These are phyloP conservation scores for Vigna nakashimae DNA, from an alignment of 306 rosid genomes.

Conservation along the genomic window DNA sequence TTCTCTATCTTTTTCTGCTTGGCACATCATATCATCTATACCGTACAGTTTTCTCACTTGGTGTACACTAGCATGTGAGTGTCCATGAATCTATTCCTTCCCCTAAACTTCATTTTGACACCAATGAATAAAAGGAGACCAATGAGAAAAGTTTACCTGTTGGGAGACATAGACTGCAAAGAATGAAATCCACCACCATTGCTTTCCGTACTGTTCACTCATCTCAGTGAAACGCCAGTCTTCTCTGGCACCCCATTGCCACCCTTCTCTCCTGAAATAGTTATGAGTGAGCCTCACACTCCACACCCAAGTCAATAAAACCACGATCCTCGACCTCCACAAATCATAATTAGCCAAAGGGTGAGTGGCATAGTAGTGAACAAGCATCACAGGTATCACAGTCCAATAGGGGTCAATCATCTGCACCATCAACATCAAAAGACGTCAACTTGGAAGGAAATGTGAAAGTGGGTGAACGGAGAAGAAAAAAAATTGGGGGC, in stretches of 20 bases:
- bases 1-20: background rate
- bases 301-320: conserved; percentile 82
- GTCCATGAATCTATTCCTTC: background rate
- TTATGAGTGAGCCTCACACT: conserved; percentile 79
- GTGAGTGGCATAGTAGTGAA: conserved; percentile 75
- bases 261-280: conserved; percentile 83
- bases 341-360: conserved; percentile 66
- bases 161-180: conserved; percentile 82
- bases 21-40: background rate
- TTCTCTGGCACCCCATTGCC: conserved; percentile 95
- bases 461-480: background rate
- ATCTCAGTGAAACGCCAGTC: conserved; percentile 95
- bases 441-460: conserved; percentile 26
- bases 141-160: conserved; percentile 59
- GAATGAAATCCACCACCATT: conserved; percentile 96
- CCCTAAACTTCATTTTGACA: background rate
- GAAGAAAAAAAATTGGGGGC: background rate
- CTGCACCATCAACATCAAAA: conserved; percentile 59
- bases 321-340: conserved; percentile 76
- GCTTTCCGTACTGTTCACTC: conserved; percentile 70
- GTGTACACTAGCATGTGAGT: background rate
- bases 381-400: conserved; percentile 84
- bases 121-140: background rate
- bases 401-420: conserved; percentile 94
- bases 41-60: background rate